These are phyloP conservation scores for Citrus inodora DNA, from an alignment of 345 rosid genomes.

Conservation along the genomic window DNA sequence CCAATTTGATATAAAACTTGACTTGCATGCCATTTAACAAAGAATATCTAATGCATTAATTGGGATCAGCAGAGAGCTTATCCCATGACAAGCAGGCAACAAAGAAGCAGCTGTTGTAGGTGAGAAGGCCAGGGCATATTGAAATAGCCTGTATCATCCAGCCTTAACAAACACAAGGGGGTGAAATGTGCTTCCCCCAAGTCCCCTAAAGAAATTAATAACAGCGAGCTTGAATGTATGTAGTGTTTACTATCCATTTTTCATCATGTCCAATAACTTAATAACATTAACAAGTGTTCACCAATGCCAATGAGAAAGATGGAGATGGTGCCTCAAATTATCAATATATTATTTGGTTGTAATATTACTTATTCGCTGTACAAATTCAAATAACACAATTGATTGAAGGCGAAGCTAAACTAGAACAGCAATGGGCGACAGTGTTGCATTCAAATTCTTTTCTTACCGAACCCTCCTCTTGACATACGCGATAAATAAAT, in stretches of 20 bases:
- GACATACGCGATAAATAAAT: background rate
- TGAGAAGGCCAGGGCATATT: slow-evolving; percentile 57
- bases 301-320: background rate
- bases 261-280: background rate
- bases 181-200: too few relatives aligned
- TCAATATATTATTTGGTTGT: background rate
- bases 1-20: too few relatives aligned
- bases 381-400: background rate
- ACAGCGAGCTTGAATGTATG: background rate
- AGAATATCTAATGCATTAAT: background rate
- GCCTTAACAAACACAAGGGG: too few relatives aligned
- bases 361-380: background rate
- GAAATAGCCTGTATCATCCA: slow-evolving; percentile 3
- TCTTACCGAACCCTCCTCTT: background rate
- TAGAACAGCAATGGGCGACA: background rate
- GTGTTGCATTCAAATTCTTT: background rate
- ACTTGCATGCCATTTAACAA: too few relatives aligned
- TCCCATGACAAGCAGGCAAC: slow-evolving; percentile 31
- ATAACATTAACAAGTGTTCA: too few relatives aligned
- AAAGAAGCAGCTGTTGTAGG: slow-evolving; percentile 38
- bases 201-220: too few relatives aligned
- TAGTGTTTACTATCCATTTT: background rate
- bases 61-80: slow-evolving; percentile 63
- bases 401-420: background rate
- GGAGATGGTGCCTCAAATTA: background rate